Percentiles rank a stretch among this genome's conserved stretches.
phyloP scores from a whole-genome alignment of 768 basidiomycete species.

The Filobasidium wieringae region DNA sequence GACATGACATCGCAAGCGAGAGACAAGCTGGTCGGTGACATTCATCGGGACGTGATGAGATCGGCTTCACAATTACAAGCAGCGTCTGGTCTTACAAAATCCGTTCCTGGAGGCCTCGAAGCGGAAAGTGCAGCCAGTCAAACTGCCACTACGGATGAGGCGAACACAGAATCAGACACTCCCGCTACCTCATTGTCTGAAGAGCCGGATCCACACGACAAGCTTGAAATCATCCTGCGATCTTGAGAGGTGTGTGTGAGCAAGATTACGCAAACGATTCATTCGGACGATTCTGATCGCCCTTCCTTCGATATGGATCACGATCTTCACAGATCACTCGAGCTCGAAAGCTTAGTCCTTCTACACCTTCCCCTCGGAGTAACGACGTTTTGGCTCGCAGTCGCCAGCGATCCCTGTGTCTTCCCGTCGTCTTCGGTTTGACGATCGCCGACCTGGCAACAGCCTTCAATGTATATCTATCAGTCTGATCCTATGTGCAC shows the following conservation, averaged over 20 bases:
- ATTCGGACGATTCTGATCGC: too few species aligned
- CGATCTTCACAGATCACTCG: neutral
- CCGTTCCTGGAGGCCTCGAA: neutral
- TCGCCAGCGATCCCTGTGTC: neutral
- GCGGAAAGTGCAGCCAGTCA: neutral
- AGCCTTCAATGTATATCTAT: too few species aligned
- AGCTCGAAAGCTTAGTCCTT: neutral
- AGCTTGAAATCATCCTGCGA: slow-evolving; percentile 8
- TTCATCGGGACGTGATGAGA: slow-evolving; percentile 13
- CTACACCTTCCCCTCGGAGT: neutral
- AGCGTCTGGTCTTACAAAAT: neutral
- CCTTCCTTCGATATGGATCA: too few species aligned
- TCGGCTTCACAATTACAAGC: neutral
- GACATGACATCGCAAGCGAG: slow-evolving; percentile 6
- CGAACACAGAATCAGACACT: neutral
- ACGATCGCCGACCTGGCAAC: too few species aligned
- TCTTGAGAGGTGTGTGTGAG: neutral
- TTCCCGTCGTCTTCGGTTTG: too few species aligned
- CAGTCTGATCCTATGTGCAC: too few species aligned
- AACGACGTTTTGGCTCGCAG: neutral
- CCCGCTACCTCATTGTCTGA: slow-evolving; percentile 8
- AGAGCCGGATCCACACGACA: slow-evolving; percentile 7
- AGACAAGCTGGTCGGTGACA: slow-evolving; percentile 12
- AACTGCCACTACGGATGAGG: neutral
- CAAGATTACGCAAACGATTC: too few species aligned